Evolutionary conservation across 495 filamentous ascomycete genomes (phyloP), one percentile per base, ranked within the genome.

Genomic region (Penicillium cosmopolitanum): DNA sequence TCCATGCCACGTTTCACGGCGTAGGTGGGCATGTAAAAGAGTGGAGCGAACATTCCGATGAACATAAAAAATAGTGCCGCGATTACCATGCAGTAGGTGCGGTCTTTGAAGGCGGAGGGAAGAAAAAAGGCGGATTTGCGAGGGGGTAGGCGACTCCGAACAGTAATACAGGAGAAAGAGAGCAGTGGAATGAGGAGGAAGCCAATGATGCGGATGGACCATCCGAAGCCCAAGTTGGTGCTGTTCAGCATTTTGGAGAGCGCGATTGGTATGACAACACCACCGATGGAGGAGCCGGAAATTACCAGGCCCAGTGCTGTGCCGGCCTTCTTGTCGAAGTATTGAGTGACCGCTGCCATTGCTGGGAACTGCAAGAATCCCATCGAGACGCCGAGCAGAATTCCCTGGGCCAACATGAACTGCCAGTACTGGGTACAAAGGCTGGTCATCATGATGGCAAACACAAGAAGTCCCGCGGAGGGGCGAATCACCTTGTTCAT

Each of bases 41-140:
- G 83, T 0, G 88, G 89, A 12, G 89, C 62, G 66, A 86, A 89
- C 58, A 87, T 79, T 36, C 87, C 88, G 60, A 83, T 80, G 71
- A 87, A 87, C 70, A 87, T 86, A 36, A 89, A 74, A 67, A 80
- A 80, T 0, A 57, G 13, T 1, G 46, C 50, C 4, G 54, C 33
- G 13, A 61, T 51, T 10, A 66, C 1, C 7, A 65, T n/a, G 44
- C 64, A 50, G 53, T 68, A 78, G 6, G 42, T 53, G 15, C 53
- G 28, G 15, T 80, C 66, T 33, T 65, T 75, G 55, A 82, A 84
- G 0, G 80, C 82, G 0, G 19, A 13, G 5, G 51, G 63, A 0
- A 85, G 21, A 38, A 79, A 74, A 64, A 85, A 78, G 10, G 57
- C 60, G 0, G 67, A 73, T 7, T 71, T 67, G 1, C 80, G 65